Conservation (phyloP, 2,329 filamentous ascomycete species). For the Albifimbria verrucaria region DNA sequence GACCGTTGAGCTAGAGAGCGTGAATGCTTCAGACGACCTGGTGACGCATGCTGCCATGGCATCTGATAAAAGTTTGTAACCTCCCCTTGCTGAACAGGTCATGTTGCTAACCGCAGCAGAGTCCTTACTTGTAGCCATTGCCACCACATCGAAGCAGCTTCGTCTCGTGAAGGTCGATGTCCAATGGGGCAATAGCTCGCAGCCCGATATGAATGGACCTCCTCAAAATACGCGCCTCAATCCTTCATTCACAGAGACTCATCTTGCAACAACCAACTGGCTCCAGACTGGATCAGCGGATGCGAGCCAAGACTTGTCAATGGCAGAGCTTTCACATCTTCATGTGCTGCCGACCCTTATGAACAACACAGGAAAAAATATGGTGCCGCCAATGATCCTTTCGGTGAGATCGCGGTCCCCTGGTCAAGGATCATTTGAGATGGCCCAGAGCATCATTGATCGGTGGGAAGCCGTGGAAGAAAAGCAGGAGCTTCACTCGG, state of each 20-base stretch:
- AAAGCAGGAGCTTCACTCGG: conserved; percentile 64
- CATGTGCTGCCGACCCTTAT: conserved; percentile 67
- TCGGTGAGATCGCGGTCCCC: conserved; percentile 66
- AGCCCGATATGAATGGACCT: conserved; percentile 51
- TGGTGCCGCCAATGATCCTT: conserved; percentile 60
- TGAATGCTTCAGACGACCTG: conserved; percentile 69
- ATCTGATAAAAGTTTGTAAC: conserved; percentile 64
- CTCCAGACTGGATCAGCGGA: conserved; percentile 44
- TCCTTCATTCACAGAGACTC: conserved; percentile 51
- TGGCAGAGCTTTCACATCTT: conserved; percentile 68
- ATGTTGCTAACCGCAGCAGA: conserved; percentile 29
- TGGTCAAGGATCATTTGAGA: conserved; percentile 54
- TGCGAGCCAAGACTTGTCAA: conserved; percentile 43
- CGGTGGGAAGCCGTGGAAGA: conserved; percentile 78
- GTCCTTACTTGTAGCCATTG: conserved; percentile 61
- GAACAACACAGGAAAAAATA: conserved; percentile 56
- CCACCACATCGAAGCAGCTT: conserved; percentile 68
- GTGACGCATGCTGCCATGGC: conserved; percentile 76
- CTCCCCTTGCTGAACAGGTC: neutral
- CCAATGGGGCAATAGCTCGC: conserved; percentile 59
- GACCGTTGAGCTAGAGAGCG: conserved; percentile 69
- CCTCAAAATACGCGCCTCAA: conserved; percentile 45
- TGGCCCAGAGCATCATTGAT: conserved; percentile 71
- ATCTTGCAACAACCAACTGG: conserved; percentile 57
- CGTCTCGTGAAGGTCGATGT: conserved; percentile 71